Percentiles rank a stretch among this genome's conserved stretches.
phyloP scores from a whole-genome alignment of 2,329 filamentous ascomycete genomes.

The Cryoendolithus antarcticus region DNA sequence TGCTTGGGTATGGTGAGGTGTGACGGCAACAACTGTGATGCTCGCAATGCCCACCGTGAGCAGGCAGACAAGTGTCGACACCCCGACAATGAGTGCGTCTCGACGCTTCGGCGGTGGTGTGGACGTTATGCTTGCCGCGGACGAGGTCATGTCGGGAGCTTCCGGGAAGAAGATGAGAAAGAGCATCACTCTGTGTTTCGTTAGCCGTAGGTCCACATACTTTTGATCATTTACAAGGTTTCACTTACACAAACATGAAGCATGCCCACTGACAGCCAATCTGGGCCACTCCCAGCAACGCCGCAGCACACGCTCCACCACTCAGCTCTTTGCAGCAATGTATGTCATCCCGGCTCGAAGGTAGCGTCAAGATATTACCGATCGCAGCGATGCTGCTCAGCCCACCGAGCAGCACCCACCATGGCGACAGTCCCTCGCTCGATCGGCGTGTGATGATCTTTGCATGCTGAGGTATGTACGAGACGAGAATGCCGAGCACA shows the following conservation, averaged over 20 bases:
- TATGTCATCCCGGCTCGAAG: conserved; percentile 71
- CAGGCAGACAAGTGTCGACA: conserved; percentile 61
- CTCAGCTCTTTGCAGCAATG: conserved; percentile 75
- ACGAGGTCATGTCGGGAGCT: conserved; percentile 20
- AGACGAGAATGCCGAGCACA: conserved; percentile 75
- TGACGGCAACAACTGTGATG: conserved; percentile 53
- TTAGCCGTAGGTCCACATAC: neutral
- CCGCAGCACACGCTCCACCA: conserved; percentile 71
- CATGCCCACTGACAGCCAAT: conserved; percentile 86
- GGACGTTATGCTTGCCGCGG: conserved; percentile 30
- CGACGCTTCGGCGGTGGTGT: conserved; percentile 52
- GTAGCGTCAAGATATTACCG: conserved; percentile 80
- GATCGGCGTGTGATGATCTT: conserved; percentile 78
- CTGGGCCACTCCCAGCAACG: conserved; percentile 77
- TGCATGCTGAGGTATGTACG: conserved; percentile 88
- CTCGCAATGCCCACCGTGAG: conserved; percentile 53
- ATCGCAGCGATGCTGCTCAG: conserved; percentile 77
- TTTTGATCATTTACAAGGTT: neutral
- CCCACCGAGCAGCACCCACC: conserved; percentile 87
- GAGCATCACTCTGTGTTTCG: conserved; percentile 58
- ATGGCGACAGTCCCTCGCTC: conserved; percentile 88
- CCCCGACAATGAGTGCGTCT: conserved; percentile 64
- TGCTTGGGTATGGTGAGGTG: conserved; percentile 50
- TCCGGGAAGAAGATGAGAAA: conserved; percentile 83
- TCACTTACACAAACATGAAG: conserved; percentile 73